Evolutionary conservation across 2,329 filamentous ascomycete genomes (phyloP).

Genomic region (Fusarium sarcochroum): DNA sequence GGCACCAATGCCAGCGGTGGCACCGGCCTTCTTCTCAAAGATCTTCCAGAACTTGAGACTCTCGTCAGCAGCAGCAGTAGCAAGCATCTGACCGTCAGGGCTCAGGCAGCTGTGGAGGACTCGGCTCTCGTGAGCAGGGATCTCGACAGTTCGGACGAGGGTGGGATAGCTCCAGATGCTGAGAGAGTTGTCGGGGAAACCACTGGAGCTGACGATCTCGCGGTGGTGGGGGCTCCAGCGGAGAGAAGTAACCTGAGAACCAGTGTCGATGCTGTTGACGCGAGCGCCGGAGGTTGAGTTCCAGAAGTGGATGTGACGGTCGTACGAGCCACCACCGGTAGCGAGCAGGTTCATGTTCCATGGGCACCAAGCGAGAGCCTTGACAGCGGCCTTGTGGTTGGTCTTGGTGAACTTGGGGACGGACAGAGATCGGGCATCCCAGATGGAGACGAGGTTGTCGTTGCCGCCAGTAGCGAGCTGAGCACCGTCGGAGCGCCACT

Average conservation of each 20-base stretch:
- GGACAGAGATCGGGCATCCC: constrained; percentile 93
- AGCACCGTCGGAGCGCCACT: constrained; percentile 96
- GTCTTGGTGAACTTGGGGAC: constrained; percentile 99
- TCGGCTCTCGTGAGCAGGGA: constrained; percentile 95
- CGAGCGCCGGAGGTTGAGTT: constrained; percentile 98
- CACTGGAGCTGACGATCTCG: constrained; percentile 96
- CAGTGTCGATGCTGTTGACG: constrained; percentile 99
- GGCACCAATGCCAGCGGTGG: constrained; percentile 73
- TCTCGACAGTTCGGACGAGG: constrained; percentile 96
- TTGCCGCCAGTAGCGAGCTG: constrained; percentile 98
- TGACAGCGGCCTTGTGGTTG: constrained; percentile 98
- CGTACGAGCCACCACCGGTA: constrained; percentile 95
- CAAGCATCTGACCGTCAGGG: constrained; percentile 97
- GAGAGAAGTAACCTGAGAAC: constrained; percentile 95
- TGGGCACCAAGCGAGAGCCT: constrained; percentile 98
- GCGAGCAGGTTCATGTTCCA: constrained; percentile 98
- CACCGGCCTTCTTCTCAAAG: constrained; percentile 96
- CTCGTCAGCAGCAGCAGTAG: constrained; percentile 95
- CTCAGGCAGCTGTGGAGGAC: constrained; percentile 97
- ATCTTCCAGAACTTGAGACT: constrained; percentile 99
- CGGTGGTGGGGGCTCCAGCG: constrained; percentile 98
- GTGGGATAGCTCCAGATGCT: constrained; percentile 99
- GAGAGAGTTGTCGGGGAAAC: constrained; percentile 98
- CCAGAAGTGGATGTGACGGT: constrained; percentile 99
- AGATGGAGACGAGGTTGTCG: constrained; percentile 99